Percentiles rank a stretch among this genome's conserved stretches.
Conservation (phyloP, 2,329 filamentous ascomycete species). For the Pleoardoris graminearum region DNA sequence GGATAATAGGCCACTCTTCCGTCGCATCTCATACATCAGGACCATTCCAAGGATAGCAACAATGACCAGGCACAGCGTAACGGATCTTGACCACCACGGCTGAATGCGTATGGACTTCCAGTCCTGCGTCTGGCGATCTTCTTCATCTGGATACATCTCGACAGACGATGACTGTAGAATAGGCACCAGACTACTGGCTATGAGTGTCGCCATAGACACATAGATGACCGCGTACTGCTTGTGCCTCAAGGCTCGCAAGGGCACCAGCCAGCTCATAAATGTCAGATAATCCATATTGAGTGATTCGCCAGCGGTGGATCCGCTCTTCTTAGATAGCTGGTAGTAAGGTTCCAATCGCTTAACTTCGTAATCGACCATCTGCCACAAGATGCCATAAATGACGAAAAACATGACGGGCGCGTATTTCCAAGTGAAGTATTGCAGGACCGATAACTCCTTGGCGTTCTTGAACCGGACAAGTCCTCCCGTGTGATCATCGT, state of each 20-base stretch:
- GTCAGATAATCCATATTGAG: conserved; percentile 77
- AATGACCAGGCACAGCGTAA: conserved; percentile 60
- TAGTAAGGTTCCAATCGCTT: conserved; percentile 57
- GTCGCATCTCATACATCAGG: conserved; percentile 64
- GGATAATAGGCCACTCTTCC: conserved; percentile 67
- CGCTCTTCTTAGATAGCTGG: conserved; percentile 43
- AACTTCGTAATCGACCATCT: conserved; percentile 55
- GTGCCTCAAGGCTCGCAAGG: conserved; percentile 63
- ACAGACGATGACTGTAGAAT: conserved; percentile 68
- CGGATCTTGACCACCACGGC: conserved; percentile 62
- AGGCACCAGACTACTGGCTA: conserved; percentile 70
- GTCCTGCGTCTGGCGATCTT: conserved; percentile 49
- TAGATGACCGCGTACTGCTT: conserved; percentile 70
- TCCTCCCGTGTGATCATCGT: conserved; percentile 22
- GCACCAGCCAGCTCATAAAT: conserved; percentile 66
- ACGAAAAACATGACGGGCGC: conserved; percentile 52
- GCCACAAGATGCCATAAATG: conserved; percentile 54
- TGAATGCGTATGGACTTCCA: conserved; percentile 62
- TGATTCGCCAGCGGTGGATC: conserved; percentile 52
- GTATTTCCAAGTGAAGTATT: conserved; percentile 47
- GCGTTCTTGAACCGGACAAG: conserved; percentile 37
- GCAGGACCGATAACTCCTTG: conserved; percentile 29
- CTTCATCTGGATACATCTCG: conserved; percentile 58
- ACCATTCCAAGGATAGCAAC: conserved; percentile 62
- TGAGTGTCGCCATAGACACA: conserved; percentile 65